Evolutionary conservation across 2,329 filamentous ascomycete species (phyloP).

Genomic region (Colletotrichum graminicola): DNA sequence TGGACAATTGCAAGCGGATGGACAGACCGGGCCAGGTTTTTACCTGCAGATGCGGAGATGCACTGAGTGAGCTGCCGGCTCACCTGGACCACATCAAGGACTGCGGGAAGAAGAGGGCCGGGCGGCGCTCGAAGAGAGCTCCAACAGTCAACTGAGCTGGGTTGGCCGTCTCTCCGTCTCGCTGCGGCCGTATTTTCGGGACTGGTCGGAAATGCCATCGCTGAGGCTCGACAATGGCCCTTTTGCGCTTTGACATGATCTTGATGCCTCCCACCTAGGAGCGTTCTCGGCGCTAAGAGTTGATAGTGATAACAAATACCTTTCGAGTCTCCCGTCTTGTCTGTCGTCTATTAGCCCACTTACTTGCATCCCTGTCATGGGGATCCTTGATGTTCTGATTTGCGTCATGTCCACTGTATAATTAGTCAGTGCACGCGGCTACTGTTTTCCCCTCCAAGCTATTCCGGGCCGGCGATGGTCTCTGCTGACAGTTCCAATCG

Average conservation of each 20-base stretch:
- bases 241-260: background rate
- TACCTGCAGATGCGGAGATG: constrained; percentile 2
- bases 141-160: background rate
- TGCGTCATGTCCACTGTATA: background rate
- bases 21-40: background rate
- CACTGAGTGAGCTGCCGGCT: background rate
- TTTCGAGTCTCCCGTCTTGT: background rate
- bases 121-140: constrained; percentile 1
- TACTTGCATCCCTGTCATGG: background rate
- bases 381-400: background rate
- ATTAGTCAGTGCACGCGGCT: background rate
- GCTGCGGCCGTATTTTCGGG: background rate
- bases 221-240: background rate
- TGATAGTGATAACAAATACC: too few species aligned
- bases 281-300: background rate
- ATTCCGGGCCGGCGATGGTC: background rate
- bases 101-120: background rate
- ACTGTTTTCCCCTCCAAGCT: background rate
- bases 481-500: background rate
- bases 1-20: background rate
- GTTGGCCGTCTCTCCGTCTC: background rate
- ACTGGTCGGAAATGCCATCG: background rate
- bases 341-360: background rate
- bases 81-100: background rate
- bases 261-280: background rate